These are phyloP conservation scores for Solanum chacoense DNA, from an alignment of 305 asterid species.

Conservation along the genomic window DNA sequence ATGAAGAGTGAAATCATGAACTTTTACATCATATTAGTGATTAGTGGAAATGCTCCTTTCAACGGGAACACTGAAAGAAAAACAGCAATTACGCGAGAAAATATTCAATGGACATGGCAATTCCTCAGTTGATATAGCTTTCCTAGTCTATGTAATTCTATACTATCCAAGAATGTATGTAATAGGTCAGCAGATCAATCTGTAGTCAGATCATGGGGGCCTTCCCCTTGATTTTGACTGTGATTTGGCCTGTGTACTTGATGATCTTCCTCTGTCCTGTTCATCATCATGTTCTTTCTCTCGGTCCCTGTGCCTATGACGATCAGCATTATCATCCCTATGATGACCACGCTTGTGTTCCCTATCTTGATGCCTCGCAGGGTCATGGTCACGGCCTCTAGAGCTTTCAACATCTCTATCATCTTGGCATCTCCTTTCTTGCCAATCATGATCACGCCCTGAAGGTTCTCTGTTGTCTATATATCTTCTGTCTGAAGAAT, in stretches of 20 bases:
- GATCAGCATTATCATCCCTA: slow-evolving; percentile 17
- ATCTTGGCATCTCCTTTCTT: slow-evolving; percentile 47
- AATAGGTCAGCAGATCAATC: slow-evolving; percentile 21
- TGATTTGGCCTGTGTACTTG: slow-evolving; percentile 47
- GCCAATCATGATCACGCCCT: slow-evolving; percentile 44
- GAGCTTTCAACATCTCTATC: slow-evolving; percentile 38
- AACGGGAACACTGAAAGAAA: slow-evolving; percentile 7
- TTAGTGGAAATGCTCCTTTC: slow-evolving; percentile 18
- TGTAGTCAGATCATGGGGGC: slow-evolving; percentile 33
- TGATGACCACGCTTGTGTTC: slow-evolving; percentile 14
- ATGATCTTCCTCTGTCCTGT: slow-evolving; percentile 42
- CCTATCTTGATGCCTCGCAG: slow-evolving; percentile 4
- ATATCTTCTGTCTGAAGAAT: slow-evolving; percentile 62
- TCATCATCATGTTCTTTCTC: not conserved
- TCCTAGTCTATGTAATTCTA: slow-evolving; percentile 10
- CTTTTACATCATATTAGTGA: slow-evolving; percentile 35
- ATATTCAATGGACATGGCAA: slow-evolving; percentile 8
- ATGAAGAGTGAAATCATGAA: slow-evolving; percentile 4
- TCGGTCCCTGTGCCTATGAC: not conserved
- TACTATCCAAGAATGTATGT: slow-evolving; percentile 5
- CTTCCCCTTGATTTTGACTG: slow-evolving; percentile 47
- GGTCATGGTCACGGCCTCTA: slow-evolving; percentile 34
- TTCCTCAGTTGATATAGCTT: slow-evolving; percentile 14
- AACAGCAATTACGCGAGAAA: slow-evolving; percentile 12
- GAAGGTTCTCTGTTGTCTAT: slow-evolving; percentile 45